Evolutionary conservation across 1,284 basidiomycete genomes (phyloP).

Genomic region (Austroboletus olivaceoglutinosus): DNA sequence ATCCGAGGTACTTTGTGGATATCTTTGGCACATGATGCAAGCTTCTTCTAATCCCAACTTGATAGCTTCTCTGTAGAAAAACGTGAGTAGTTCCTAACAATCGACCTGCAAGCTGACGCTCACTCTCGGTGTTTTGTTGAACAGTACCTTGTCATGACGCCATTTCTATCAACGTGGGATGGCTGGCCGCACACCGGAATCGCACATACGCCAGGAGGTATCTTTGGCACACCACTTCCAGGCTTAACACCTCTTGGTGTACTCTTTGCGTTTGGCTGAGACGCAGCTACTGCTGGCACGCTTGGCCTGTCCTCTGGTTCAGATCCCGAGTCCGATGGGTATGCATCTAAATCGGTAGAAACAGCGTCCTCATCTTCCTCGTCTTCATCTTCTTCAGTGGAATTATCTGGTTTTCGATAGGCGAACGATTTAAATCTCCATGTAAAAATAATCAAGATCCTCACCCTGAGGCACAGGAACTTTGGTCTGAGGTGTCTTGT

Average conservation of each 20-base stretch:
- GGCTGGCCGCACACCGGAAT: conserved; percentile 26
- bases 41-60: conserved; percentile 26
- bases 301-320: conserved; percentile 25
- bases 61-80: conserved; percentile 30
- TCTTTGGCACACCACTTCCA: conserved; percentile 2
- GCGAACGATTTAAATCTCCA: conserved; percentile 10
- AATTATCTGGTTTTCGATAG: conserved; percentile 19
- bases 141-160: conserved; percentile 31
- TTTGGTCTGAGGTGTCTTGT: conserved; percentile 14
- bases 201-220: conserved; percentile 20
- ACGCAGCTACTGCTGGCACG: conserved; percentile 4
- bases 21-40: conserved; percentile 36
- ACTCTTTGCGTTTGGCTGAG: conserved; percentile 13
- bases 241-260: conserved; percentile 12
- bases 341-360: conserved; percentile 33
- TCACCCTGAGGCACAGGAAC: conserved; percentile 24
- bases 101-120: conserved; percentile 12
- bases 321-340: conserved; percentile 32
- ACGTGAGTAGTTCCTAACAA: conserved; percentile 7
- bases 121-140: conserved; percentile 33
- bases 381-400: conserved; percentile 28
- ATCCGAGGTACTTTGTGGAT: conserved; percentile 31
- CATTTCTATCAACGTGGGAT: conserved; percentile 27
- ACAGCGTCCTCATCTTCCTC: conserved; percentile 14
- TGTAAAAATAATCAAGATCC: conserved; percentile 9